These are phyloP conservation scores for Pneumocystis sp. DNA, from an alignment of 1,139 yeast species.

Conservation along the genomic window DNA sequence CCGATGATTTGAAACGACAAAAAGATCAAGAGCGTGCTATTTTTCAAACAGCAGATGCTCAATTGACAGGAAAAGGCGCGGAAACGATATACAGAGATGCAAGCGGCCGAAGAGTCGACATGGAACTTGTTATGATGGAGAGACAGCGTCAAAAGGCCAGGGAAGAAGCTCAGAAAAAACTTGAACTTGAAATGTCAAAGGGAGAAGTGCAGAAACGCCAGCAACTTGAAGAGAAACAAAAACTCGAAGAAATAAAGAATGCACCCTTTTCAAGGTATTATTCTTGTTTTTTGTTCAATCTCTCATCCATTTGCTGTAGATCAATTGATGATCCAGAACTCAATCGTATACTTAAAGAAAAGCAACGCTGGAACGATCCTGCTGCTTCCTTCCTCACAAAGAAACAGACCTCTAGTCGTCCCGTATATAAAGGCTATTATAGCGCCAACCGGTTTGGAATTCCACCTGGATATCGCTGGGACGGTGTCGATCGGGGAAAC, in stretches of 20 bases:
- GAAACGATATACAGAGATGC: conserved; percentile 48
- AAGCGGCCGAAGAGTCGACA: conserved; percentile 37
- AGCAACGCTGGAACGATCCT: conserved; percentile 53
- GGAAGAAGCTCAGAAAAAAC: conserved; percentile 20
- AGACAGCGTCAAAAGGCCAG: conserved; percentile 21
- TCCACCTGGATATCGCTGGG: conserved; percentile 77
- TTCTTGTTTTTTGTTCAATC: neutral
- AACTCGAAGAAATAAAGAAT: conserved; percentile 22
- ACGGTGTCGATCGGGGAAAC: conserved; percentile 78
- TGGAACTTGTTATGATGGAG: conserved; percentile 20
- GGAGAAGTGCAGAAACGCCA: conserved; percentile 33
- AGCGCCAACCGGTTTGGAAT: conserved; percentile 64
- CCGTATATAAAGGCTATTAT: conserved; percentile 36
- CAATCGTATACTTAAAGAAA: conserved; percentile 26
- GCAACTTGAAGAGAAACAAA: conserved; percentile 19
- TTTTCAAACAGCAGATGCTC: conserved; percentile 9
- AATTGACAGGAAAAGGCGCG: conserved; percentile 14
- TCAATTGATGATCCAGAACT: conserved; percentile 29
- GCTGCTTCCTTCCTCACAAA: conserved; percentile 33
- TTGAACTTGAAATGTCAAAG: conserved; percentile 27
- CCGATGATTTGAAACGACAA: conserved; percentile 22
- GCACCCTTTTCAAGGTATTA: conserved; percentile 22
- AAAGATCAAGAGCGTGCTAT: conserved; percentile 12
- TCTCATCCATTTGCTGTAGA: conserved; percentile 4
- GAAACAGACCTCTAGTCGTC: conserved; percentile 14